Evolutionary conservation across 1,284 basidiomycete species (phyloP), one percentile per base, ranked within the genome.

Genomic region (Blastosporella zonata): DNA sequence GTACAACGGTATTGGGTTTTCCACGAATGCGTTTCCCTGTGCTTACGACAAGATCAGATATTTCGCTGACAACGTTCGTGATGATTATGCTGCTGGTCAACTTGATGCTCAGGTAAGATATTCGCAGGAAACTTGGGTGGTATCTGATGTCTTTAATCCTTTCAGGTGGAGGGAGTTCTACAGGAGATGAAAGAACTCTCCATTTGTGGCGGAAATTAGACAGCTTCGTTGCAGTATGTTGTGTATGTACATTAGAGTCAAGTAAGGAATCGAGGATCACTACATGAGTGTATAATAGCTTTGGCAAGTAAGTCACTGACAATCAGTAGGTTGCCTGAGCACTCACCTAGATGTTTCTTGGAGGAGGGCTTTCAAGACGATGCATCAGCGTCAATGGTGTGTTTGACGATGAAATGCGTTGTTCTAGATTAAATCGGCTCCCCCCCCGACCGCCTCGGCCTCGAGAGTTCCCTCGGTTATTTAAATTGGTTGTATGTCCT

Each of bases 71-170:
- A 85, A 75, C 54, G 92, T 97, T 33, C 80, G 95, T 54, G 94
- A 97, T 59, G 94, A 99, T 61, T 99, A 99, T 63, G 96, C 97
- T 18, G 92, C 93, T 45, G 96, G 96, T 4, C 90, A 94, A 66
- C 75, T 99, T 46, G 96, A 99, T 66, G 87, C 88, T 29, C 94
- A 99, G 78, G 91, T 89, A 57, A 50, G 67, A 50, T 17, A 50
- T 25, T 47, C 33, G 36, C 36, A 42, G 9, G 6, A 8, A 8
- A 12, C n/a, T 44, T 25, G 25, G 13, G 9, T 1, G 1, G 13
- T 44, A 35, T 6, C 40, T 56, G 44, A 43, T 21, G 3, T 21
- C 45, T 17, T 52, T 27, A 34, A 38, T 53, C 22, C 18, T 31
- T 7, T 15, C 34, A 77, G 83, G 93, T 96, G 9, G 96, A 98